These are phyloP conservation scores for Pelargonium citronellum DNA, from an alignment of 441 rosid species.

Conservation along the genomic window DNA sequence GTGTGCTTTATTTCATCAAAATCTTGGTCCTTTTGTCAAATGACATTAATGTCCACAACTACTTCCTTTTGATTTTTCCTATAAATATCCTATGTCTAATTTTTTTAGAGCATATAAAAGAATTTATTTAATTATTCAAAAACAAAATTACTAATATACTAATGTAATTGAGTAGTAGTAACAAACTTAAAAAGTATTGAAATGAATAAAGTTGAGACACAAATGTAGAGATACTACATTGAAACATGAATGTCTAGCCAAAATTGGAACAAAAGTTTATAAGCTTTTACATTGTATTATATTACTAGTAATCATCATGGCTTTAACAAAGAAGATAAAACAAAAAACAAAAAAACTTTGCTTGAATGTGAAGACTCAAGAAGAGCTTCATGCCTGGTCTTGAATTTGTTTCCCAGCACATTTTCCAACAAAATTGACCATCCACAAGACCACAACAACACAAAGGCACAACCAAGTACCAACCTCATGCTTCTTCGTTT, in stretches of 20 bases:
- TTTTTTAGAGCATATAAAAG: too few relatives aligned
- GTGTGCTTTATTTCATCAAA: background rate
- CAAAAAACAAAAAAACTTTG: background rate
- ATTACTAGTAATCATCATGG: conserved; percentile 8
- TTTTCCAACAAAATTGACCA: conserved; percentile 9
- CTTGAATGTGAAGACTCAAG: background rate
- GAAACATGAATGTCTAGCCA: background rate
- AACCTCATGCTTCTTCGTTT: background rate
- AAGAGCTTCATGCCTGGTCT: background rate
- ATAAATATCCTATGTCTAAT: background rate
- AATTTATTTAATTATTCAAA: too few relatives aligned
- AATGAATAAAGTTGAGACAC: too few relatives aligned
- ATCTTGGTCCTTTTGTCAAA: background rate
- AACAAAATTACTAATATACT: too few relatives aligned
- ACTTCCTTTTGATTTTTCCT: background rate
- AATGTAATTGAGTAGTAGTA: too few relatives aligned
- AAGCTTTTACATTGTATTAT: background rate
- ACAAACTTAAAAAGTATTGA: too few relatives aligned
- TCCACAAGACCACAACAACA: background rate
- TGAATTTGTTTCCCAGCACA: background rate
- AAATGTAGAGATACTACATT: background rate
- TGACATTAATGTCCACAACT: background rate
- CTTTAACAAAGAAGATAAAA: background rate
- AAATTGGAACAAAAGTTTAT: conserved; percentile 3
- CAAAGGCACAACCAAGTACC: background rate